phyloP scores from a whole-genome alignment of 345 rosid genomes.

The Eutrema yunnanense region DNA sequence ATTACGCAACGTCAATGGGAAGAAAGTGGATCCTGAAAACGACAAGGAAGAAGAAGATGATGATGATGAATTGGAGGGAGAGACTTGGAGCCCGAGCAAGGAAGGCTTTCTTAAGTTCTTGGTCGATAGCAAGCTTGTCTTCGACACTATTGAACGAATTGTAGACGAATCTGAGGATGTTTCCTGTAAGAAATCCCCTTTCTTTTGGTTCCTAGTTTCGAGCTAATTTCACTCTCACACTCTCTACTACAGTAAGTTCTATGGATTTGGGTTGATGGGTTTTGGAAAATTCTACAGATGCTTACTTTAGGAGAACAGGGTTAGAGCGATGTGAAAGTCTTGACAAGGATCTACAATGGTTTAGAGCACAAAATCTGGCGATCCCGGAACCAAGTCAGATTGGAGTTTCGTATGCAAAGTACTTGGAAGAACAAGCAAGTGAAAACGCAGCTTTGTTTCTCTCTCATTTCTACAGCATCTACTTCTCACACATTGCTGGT shows the following conservation, averaged over 20 bases:
- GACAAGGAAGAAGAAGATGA: conserved; percentile 19
- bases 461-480: conserved; percentile 81
- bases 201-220: not conserved
- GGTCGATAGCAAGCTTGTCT: conserved; percentile 75
- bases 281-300: conserved; percentile 38
- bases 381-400: conserved; percentile 61
- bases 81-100: conserved; percentile 57
- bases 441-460: conserved; percentile 72
- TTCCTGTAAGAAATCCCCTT: conserved; percentile 48
- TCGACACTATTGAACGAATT: conserved; percentile 61
- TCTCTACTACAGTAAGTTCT: not conserved
- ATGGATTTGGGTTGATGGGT: not conserved
- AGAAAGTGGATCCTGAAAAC: conserved; percentile 26
- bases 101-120: conserved; percentile 68
- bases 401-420: conserved; percentile 60
- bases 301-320: conserved; percentile 84
- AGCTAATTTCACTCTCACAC: not conserved
- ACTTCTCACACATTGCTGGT: conserved; percentile 84
- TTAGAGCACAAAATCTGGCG: conserved; percentile 34
- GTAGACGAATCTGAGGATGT: conserved; percentile 77
- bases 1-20: conserved; percentile 71
- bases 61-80: conserved; percentile 18
- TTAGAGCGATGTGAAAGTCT: conserved; percentile 63
- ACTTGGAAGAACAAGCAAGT: conserved; percentile 66
- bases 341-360: conserved; percentile 69